Percentiles rank a stretch among this genome's conserved stretches.
Evolutionary conservation across 352 stramenopile genomes (phyloP).

Genomic region (Globisporangium megalacanthum): DNA sequence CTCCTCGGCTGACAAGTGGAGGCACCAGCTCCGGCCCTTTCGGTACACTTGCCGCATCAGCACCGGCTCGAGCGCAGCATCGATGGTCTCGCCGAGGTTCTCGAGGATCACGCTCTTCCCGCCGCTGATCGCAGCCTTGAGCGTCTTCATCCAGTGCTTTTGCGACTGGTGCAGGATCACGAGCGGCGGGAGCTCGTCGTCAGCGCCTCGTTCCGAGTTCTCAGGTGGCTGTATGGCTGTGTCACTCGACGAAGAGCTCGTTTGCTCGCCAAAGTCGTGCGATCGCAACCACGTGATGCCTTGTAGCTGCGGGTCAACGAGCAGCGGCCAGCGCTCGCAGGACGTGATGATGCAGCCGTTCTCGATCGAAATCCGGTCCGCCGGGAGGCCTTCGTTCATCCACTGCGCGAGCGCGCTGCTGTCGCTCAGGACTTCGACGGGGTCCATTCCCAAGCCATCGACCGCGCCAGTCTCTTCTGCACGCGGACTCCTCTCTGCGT

Average conservation of each 20-base stretch:
- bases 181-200: conserved; percentile 21
- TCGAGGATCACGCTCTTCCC: conserved; percentile 89
- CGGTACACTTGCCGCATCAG: conserved; percentile 85
- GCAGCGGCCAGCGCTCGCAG: conserved; percentile 82
- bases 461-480: too few species aligned
- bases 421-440: conserved; percentile 82
- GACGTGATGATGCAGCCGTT: conserved; percentile 91
- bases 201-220: background rate
- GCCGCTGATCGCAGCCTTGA: conserved; percentile 66
- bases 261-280: conserved; percentile 31
- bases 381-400: conserved; percentile 90
- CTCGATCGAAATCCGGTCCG: conserved; percentile 89
- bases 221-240: background rate
- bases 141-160: conserved; percentile 69
- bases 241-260: background rate
- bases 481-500: background rate
- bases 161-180: conserved; percentile 71
- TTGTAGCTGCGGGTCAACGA: conserved; percentile 90
- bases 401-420: conserved; percentile 83
- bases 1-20: conserved; percentile 86
- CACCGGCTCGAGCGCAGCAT: conserved; percentile 83
- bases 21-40: conserved; percentile 86
- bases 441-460: conserved; percentile 46
- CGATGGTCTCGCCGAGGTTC: conserved; percentile 85
- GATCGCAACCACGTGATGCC: conserved; percentile 83